Base-by-base conservation (phyloP, 2,329 filamentous ascomycete species). In the Blastomyces emzantsi region DNA sequence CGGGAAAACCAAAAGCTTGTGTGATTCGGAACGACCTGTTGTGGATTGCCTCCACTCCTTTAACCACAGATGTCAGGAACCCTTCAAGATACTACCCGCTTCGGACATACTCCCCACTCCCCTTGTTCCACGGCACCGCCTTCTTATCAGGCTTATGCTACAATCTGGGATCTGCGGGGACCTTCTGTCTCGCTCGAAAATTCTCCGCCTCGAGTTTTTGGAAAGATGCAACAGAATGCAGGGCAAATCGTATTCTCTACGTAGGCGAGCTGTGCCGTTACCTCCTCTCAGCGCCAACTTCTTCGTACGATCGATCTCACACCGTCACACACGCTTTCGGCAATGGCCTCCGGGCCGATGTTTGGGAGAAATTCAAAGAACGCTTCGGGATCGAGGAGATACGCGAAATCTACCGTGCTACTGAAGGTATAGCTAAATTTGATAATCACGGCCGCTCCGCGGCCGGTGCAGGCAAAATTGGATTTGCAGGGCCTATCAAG, bases 191-290 rank as follows among this genome's bases (percentile, higher is more conserved):
- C 3, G 72, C 75, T 30, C 74, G 78, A 17, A 80, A 78, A 62
- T 81, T 81, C 69, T 80, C 78, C 17, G 73, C 77, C 8, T 78
- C 76, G 0, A 68, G 74, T 2, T 81, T 80, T 70, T 81, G 74
- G 74, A 75, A 77, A 65, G 78, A 80, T 25, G 76, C 79, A 0
- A 73, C 75, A 33, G 77, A 78, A 13, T 77, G 74, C 19, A 64
- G 70, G 28, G 77, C 79, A 2, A 80, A 76, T 0, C 71, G 77
- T 1, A 76, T 80, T 25, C 65, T 80, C 3, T 81, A 77, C 60
- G 80, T 82, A 22, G 80, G 80, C 39, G 80, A 82, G 67, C 69
- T 81, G 6, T 81, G 78, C 64, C 74, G 80, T 7, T 82, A 82
- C 64, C 73, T 82, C 1, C 71, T 82, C 11, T 73, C 76, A 25